A percentile compares a stretch with the other conserved stretches of the same genome.
These are phyloP conservation scores for Sporothrix brunneoviolacea DNA, from an alignment of 2,329 filamentous ascomycete species.

Conservation along the genomic window DNA sequence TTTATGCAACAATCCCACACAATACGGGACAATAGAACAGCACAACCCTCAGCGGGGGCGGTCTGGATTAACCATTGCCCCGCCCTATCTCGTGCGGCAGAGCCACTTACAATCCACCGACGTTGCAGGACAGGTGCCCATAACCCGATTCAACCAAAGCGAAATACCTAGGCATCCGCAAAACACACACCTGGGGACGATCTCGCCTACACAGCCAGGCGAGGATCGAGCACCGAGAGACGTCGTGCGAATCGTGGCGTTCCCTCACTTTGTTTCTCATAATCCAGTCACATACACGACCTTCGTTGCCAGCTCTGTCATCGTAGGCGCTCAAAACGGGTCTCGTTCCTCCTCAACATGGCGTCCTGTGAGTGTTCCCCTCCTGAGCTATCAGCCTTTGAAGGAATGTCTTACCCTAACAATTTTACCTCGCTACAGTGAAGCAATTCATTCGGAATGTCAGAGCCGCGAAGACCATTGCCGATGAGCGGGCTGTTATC, in stretches of 20 bases:
- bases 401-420: background rate
- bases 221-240: background rate
- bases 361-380: slow-evolving; percentile 17
- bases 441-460: slow-evolving; percentile 99
- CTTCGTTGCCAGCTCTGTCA: background rate
- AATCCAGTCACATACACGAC: background rate
- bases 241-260: background rate
- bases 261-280: background rate
- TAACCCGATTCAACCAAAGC: background rate
- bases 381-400: background rate
- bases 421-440: slow-evolving; percentile 50
- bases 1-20: slow-evolving; percentile 1
- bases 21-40: too few species aligned
- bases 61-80: slow-evolving; percentile 20
- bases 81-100: slow-evolving; percentile 3
- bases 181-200: background rate
- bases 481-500: slow-evolving; percentile 95
- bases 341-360: slow-evolving; percentile 11
- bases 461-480: slow-evolving; percentile 95
- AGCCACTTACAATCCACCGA: slow-evolving; percentile 5
- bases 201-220: background rate
- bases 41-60: too few species aligned
- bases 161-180: slow-evolving; percentile 5
- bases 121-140: slow-evolving; percentile 3
- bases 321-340: slow-evolving; percentile 10